Percentiles rank a stretch among this genome's conserved stretches.
Conservation (phyloP, 2,329 filamentous ascomycete genomes). For the Elsinoe batatas region DNA sequence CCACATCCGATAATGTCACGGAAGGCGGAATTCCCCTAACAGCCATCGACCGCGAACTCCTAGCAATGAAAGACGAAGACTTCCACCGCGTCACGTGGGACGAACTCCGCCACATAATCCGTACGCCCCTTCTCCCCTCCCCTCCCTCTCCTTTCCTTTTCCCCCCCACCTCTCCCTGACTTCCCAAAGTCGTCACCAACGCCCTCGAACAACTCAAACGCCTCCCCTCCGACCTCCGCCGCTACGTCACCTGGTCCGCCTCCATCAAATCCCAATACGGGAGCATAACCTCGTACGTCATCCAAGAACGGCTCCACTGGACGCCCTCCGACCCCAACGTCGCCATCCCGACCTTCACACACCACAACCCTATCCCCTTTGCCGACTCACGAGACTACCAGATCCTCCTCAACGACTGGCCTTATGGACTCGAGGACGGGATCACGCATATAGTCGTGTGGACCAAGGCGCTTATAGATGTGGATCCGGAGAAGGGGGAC, state of each 20-base stretch:
- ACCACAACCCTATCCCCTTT: conserved; percentile 43
- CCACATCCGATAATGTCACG: conserved; percentile 11
- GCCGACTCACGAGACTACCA: conserved; percentile 44
- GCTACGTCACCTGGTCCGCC: conserved; percentile 51
- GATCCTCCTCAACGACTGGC: conserved; percentile 54
- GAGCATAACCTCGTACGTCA: conserved; percentile 47
- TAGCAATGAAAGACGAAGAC: conserved; percentile 44
- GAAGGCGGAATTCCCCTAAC: conserved; percentile 36
- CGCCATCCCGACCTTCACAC: conserved; percentile 30
- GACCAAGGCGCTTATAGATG: conserved; percentile 42
- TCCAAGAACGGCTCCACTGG: conserved; percentile 47
- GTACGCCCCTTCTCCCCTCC: conserved; percentile 25
- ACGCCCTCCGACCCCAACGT: conserved; percentile 20
- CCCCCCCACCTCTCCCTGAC: neutral
- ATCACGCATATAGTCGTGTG: conserved; percentile 51
- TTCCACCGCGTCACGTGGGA: conserved; percentile 44
- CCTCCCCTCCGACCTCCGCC: conserved; percentile 48
- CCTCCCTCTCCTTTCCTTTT: conserved; percentile 9
- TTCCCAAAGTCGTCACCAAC: conserved; percentile 31
- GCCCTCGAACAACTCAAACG: conserved; percentile 48
- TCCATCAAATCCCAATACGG: conserved; percentile 47
- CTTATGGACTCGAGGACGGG: conserved; percentile 46
- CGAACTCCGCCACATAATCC: conserved; percentile 42
- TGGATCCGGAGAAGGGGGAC: conserved; percentile 38
- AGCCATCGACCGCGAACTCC: conserved; percentile 38